Percentiles rank a stretch among this genome's conserved stretches.
phyloP scores from a whole-genome alignment of 1,139 yeast species.

The Saccharomyces hybrid region DNA sequence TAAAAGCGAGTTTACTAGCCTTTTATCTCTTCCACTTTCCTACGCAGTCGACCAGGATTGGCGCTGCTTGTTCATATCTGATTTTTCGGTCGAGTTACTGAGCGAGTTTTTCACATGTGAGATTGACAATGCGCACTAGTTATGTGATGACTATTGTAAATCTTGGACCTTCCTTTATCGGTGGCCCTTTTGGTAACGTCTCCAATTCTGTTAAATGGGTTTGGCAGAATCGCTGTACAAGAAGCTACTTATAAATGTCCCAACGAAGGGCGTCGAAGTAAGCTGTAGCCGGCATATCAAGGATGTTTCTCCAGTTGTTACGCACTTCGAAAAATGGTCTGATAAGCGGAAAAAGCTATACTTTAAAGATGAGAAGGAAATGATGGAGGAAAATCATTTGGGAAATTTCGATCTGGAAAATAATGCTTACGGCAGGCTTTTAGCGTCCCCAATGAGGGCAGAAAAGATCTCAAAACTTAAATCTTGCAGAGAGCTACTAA shows the following conservation, averaged over 20 bases:
- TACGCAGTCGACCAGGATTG: not conserved
- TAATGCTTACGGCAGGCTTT: slow-evolving; percentile 24
- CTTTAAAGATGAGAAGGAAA: slow-evolving; percentile 6
- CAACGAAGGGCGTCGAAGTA: not conserved
- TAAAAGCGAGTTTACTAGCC: not conserved
- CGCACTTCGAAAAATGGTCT: slow-evolving; percentile 29
- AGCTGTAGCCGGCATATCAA: not conserved
- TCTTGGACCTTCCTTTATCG: not conserved
- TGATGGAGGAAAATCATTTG: not conserved
- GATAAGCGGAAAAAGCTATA: slow-evolving; percentile 20
- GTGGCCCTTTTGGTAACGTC: not conserved
- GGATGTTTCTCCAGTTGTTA: slow-evolving; percentile 20
- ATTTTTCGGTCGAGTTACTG: not conserved
- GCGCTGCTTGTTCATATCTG: not conserved
- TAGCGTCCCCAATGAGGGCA: slow-evolving; percentile 27
- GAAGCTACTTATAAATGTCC: not conserved
- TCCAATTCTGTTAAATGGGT: not conserved
- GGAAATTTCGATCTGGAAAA: slow-evolving; percentile 10
- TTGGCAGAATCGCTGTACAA: not conserved
- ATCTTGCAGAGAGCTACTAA: slow-evolving; percentile 21
- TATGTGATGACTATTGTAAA: not conserved
- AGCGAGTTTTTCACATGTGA: not conserved
- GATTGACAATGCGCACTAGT: not conserved
- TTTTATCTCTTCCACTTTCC: not conserved
- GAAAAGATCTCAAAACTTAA: slow-evolving; percentile 19